Evolutionary conservation across 257 asterid species (phyloP).

Genomic region (Penstemon barbatus): DNA sequence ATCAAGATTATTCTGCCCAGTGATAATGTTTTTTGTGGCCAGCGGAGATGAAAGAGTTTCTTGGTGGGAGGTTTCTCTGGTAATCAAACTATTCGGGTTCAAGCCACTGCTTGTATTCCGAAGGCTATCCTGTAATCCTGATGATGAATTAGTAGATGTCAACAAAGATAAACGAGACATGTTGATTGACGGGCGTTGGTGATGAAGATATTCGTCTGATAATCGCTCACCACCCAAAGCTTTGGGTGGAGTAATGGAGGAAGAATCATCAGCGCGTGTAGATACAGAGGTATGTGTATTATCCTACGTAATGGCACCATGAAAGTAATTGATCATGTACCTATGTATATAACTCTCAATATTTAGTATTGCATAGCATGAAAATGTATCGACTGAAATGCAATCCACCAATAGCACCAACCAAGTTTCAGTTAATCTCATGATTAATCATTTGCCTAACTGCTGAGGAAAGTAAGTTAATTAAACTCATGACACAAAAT

Average conservation of each 20-base stretch:
- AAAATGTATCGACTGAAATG: not conserved
- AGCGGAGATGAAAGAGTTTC: slow-evolving; percentile 56
- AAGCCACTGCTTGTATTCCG: slow-evolving; percentile 28
- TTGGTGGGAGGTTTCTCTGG: slow-evolving; percentile 46
- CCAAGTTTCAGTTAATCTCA: slow-evolving; percentile 1
- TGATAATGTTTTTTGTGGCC: slow-evolving; percentile 39
- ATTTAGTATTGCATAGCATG: not conserved
- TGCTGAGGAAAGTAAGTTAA: not conserved
- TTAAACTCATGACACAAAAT: not conserved
- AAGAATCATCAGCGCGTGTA: slow-evolving; percentile 51
- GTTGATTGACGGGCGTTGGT: slow-evolving; percentile 60
- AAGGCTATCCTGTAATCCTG: slow-evolving; percentile 63
- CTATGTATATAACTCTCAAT: not conserved
- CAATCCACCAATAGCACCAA: not conserved
- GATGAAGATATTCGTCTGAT: slow-evolving; percentile 57
- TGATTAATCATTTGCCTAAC: slow-evolving; percentile 16
- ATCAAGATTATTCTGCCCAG: slow-evolving; percentile 55
- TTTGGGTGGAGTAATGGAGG: slow-evolving; percentile 89
- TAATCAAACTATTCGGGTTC: too few species aligned
- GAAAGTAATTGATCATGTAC: slow-evolving; percentile 17
- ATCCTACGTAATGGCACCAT: slow-evolving; percentile 49
- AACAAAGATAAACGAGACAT: slow-evolving; percentile 61
- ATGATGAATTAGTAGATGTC: slow-evolving; percentile 54
- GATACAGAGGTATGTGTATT: slow-evolving; percentile 60
- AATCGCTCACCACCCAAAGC: slow-evolving; percentile 94